Base-by-base conservation (phyloP, 441 rosid species). In the Populus trichocarpa region DNA sequence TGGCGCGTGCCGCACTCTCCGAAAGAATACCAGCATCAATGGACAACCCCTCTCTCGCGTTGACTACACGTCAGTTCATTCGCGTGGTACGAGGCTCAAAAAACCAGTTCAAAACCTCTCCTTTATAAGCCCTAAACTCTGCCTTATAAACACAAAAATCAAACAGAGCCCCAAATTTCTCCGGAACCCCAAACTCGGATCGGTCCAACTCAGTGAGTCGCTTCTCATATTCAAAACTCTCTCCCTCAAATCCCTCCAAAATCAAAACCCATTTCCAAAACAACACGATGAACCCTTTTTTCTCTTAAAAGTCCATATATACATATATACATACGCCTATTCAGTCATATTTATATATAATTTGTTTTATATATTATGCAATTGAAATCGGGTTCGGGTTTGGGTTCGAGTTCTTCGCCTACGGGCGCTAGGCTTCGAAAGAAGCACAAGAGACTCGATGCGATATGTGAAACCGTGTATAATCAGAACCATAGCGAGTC, bases 391-490 rank as follows among this genome's bases (percentile, higher is more conserved):
- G 74, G 81, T 67, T 87, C 90, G 57, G 78, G 65, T 82, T 86
- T 89, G 68, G 74, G 79, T 64, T 85, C 90, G 57, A 77, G 69
- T 77, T 87, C 90, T 65, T 84, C 88, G 6, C 79, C 88, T 61
- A 85, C 83, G 13, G 92, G 90, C 42, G 82, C 91, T 83, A 89
- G 98, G 81, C 82, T 90, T 72, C 89, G 88, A n/a, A 88, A 80
- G 87, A 95, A 88, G 89, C 95, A 90, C 70, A 96, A 96, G 89
- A 92, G 94, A 82, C 92, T 96, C n/a, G 96, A 92, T 80, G 90
- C 98, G 50, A 96, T 96, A 61, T 89, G 91, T 66, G 99, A 94
- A 81, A 89, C 82, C 57, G 90, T 86, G 75, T 94, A 94, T 83
- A 93, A 83, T 36, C 89, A 84, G 79, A 91, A 93, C 85, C 98